Conservation (phyloP, 2,329 filamentous ascomycete genomes). For the Colletotrichum truncatum region DNA sequence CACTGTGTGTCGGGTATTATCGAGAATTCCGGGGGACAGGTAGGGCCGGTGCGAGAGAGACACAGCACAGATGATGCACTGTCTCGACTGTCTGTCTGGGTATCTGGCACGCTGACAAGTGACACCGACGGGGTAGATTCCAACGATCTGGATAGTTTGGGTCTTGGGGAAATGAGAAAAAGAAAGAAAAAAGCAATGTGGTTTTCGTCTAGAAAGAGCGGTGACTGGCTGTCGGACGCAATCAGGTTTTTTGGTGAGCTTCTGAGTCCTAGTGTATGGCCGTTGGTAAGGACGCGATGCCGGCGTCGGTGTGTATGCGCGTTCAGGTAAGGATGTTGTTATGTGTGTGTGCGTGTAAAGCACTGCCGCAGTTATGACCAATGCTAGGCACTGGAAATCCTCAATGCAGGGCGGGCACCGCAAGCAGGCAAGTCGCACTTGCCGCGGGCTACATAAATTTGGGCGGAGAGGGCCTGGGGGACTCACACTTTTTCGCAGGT, state of each 20-base stretch:
- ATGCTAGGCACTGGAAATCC: not conserved
- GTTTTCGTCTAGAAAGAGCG: not conserved
- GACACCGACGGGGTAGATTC: not conserved
- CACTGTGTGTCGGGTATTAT: slow-evolving; percentile 27
- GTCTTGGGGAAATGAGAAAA: too few relatives aligned
- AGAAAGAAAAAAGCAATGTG: not conserved
- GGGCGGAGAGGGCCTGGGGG: not conserved
- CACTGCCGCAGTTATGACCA: not conserved
- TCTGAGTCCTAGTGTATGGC: not conserved
- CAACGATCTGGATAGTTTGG: not conserved
- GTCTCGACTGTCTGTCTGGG: slow-evolving; percentile 6
- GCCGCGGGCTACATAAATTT: not conserved
- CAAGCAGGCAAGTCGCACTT: slow-evolving; percentile 1
- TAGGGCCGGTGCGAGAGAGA: slow-evolving; percentile 11
- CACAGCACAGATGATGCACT: slow-evolving; percentile 26
- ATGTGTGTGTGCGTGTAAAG: not conserved
- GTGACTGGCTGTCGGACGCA: not conserved
- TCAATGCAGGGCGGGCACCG: slow-evolving; percentile 3
- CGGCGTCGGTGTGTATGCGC: not conserved
- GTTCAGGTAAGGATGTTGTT: not conserved
- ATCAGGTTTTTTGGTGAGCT: not conserved
- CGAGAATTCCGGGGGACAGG: slow-evolving; percentile 18
- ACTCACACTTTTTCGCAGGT: not conserved
- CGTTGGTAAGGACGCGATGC: not conserved
- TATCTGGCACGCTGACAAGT: slow-evolving; percentile 7